phyloP scores from a whole-genome alignment of 129 eudicot species.

The Chrysanthemum makinoi region DNA sequence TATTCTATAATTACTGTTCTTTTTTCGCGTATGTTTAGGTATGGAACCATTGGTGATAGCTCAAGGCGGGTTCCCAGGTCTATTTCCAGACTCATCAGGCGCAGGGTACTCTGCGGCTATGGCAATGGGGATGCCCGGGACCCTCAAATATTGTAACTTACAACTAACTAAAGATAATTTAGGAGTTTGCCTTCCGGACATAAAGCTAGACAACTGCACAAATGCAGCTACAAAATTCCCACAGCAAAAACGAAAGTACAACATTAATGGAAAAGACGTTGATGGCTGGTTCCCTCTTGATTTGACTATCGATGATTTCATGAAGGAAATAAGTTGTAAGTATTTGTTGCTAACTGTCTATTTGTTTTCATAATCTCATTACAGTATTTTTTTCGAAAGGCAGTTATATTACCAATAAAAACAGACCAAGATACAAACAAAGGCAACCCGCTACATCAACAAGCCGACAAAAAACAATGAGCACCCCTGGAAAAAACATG shows the following conservation, averaged over 20 bases:
- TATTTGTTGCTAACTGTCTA: not conserved
- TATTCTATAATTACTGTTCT: not conserved
- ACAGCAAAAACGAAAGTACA: slow-evolving; percentile 50
- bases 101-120: slow-evolving; percentile 39
- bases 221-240: slow-evolving; percentile 45
- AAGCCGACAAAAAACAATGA: too few species aligned
- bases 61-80: slow-evolving; percentile 79
- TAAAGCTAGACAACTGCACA: slow-evolving; percentile 58
- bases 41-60: slow-evolving; percentile 69
- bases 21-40: slow-evolving; percentile 33
- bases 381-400: too few species aligned
- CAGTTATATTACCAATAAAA: too few species aligned
- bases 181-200: slow-evolving; percentile 51
- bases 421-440: too few species aligned
- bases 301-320: slow-evolving; percentile 33
- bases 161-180: slow-evolving; percentile 66
- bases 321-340: slow-evolving; percentile 56
- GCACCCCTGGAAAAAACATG: too few species aligned
- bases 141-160: slow-evolving; percentile 61
- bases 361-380: not conserved
- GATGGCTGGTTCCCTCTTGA: slow-evolving; percentile 78
- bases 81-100: slow-evolving; percentile 63
- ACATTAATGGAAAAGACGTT: slow-evolving; percentile 52
- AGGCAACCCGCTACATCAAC: too few species aligned
- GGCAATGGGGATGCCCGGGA: slow-evolving; percentile 36